Evolutionary conservation across 139 green algal species (phyloP).

Genomic region (Gonium pectorale): DNA sequence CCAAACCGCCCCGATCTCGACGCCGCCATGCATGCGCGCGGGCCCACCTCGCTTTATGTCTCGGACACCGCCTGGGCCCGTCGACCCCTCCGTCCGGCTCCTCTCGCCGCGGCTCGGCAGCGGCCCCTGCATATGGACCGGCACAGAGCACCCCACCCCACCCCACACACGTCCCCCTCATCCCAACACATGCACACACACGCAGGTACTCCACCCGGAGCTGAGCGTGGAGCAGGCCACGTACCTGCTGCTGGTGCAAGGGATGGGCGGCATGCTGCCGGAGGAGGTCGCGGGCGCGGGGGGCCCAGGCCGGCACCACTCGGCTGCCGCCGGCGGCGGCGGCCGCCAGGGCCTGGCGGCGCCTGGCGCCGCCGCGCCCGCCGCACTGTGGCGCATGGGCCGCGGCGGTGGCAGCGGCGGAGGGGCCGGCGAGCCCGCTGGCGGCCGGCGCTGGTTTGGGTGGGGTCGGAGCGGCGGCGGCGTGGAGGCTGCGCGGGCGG

Average conservation of each 20-base stretch:
- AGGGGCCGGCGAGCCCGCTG: no score
- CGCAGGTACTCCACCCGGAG: conserved; percentile 47
- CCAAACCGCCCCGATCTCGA: not conserved
- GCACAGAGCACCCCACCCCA: not conserved
- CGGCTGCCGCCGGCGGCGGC: no score
- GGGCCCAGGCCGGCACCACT: no score
- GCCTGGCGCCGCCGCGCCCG: no score
- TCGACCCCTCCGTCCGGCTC: not conserved
- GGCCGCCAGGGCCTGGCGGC: no score
- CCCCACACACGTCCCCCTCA: not conserved
- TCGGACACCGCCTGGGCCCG: not conserved
- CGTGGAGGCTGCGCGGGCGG: no score
- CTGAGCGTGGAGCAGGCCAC: conserved; percentile 49
- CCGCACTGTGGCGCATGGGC: no score
- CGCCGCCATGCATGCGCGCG: not conserved
- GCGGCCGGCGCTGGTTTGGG: no score
- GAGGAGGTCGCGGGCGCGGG: no score
- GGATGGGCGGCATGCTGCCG: no score
- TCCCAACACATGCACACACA: not conserved
- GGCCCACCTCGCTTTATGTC: not conserved
- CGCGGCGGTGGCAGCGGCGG: no score
- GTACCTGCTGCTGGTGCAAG: not conserved
- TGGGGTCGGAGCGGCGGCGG: no score
- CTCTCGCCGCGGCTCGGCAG: not conserved
- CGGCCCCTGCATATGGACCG: not conserved